Evolutionary conservation across 1,139 yeast genomes (phyloP).

Genomic region (Kluyveromyces marxianus): DNA sequence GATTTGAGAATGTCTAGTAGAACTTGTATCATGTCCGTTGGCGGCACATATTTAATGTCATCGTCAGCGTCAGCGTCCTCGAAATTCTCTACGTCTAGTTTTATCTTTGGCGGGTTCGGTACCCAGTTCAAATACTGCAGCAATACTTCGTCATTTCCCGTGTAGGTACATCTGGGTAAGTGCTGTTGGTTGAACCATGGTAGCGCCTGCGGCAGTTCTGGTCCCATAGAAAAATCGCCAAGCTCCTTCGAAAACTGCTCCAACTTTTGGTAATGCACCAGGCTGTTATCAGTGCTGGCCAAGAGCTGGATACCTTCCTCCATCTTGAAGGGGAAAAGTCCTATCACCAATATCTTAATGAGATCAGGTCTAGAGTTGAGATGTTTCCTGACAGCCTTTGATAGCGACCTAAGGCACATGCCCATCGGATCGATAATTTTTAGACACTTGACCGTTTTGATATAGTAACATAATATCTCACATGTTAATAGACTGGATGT

Average conservation of each 20-base stretch:
- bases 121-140: constrained; percentile 48
- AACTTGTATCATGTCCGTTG: constrained; percentile 70
- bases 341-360: constrained; percentile 60
- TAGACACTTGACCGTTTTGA: constrained; percentile 66
- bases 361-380: constrained; percentile 71
- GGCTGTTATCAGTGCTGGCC: constrained; percentile 20
- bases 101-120: constrained; percentile 64
- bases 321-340: constrained; percentile 45
- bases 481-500: constrained; percentile 82
- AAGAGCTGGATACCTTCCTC: constrained; percentile 16
- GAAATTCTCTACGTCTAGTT: constrained; percentile 58
- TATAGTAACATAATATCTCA: constrained; percentile 63
- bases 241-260: constrained; percentile 3
- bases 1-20: constrained; percentile 56
- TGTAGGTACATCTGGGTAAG: constrained; percentile 8
- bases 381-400: constrained; percentile 28
- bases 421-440: constrained; percentile 82
- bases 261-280: constrained; percentile 6
- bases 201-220: constrained; percentile 2
- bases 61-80: constrained; percentile 23
- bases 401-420: constrained; percentile 32
- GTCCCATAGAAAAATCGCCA: constrained; percentile 6
- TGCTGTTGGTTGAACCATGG: constrained; percentile 5
- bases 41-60: constrained; percentile 43
- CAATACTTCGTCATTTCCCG: constrained; percentile 14